These are phyloP conservation scores for Amniculicola lignicola DNA, from an alignment of 495 filamentous ascomycete species.

Conservation along the genomic window DNA sequence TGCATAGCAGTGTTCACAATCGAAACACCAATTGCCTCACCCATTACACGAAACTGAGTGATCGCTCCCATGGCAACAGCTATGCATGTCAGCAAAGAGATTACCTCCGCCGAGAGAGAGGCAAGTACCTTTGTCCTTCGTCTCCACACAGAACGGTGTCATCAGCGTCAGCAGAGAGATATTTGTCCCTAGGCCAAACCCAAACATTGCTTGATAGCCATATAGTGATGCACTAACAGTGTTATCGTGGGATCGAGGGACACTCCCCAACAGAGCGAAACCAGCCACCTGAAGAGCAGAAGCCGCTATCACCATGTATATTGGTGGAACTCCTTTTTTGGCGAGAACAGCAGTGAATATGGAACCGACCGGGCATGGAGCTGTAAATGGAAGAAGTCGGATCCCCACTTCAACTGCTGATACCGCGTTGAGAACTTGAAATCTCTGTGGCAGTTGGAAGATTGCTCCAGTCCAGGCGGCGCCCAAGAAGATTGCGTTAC, in stretches of 20 bases:
- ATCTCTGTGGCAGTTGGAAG: constrained; percentile 3
- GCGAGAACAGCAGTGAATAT: not conserved
- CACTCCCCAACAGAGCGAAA: not conserved
- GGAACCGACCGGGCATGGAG: not conserved
- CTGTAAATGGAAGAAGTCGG: not conserved
- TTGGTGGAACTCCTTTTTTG: not conserved
- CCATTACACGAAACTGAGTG: not conserved
- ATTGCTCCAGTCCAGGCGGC: not conserved
- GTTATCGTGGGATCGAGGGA: not conserved
- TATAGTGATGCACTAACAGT: not conserved
- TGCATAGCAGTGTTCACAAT: not conserved
- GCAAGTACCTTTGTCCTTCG: not conserved
- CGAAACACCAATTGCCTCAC: not conserved
- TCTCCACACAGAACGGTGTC: not conserved
- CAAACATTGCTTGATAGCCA: constrained; percentile 1
- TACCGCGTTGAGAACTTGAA: not conserved
- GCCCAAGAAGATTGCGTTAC: not conserved
- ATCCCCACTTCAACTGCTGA: not conserved
- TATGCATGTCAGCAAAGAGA: not conserved
- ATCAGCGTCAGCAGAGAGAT: not conserved
- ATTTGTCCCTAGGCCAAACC: not conserved
- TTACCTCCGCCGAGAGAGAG: not conserved
- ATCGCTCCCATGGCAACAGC: not conserved
- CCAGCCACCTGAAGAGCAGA: not conserved
- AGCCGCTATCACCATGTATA: not conserved